Evolutionary conservation across 257 asterid species (phyloP).

Genomic region (Paraleonurus japonicus): DNA sequence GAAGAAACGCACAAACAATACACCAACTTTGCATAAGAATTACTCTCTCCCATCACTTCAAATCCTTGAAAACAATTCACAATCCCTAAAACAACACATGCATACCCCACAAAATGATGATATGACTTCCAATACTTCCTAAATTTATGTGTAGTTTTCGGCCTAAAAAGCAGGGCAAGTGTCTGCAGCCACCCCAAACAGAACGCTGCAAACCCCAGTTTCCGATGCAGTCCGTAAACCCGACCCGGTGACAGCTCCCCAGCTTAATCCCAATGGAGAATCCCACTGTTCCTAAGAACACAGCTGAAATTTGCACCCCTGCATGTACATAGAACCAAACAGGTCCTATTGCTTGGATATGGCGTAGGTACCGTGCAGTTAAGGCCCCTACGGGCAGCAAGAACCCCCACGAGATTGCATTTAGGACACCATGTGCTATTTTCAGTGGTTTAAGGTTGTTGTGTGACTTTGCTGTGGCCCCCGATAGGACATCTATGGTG

Average conservation of each 20-base stretch:
- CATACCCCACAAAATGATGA: constrained; percentile 92
- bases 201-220: constrained; percentile 68
- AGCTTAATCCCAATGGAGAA: constrained; percentile 69
- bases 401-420: constrained; percentile 79
- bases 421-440: constrained; percentile 53
- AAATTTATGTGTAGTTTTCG: constrained; percentile 70
- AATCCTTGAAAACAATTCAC: constrained; percentile 89
- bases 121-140: constrained; percentile 93
- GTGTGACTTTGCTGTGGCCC: constrained; percentile 36
- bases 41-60: constrained; percentile 64
- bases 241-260: constrained; percentile 64
- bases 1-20: constrained; percentile 74
- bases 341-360: constrained; percentile 54
- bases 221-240: constrained; percentile 68
- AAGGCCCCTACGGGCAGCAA: constrained; percentile 74
- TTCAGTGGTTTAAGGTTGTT: constrained; percentile 43
- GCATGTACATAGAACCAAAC: constrained; percentile 85
- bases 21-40: constrained; percentile 48
- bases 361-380: constrained; percentile 70
- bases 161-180: constrained; percentile 74
- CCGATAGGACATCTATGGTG: constrained; percentile 69
- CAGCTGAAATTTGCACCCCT: constrained; percentile 62
- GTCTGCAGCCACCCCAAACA: constrained; percentile 87
- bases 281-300: constrained; percentile 70
- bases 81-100: constrained; percentile 71